These are phyloP conservation scores for Perilla frutescens DNA, from an alignment of 257 asterid species.

Conservation along the genomic window DNA sequence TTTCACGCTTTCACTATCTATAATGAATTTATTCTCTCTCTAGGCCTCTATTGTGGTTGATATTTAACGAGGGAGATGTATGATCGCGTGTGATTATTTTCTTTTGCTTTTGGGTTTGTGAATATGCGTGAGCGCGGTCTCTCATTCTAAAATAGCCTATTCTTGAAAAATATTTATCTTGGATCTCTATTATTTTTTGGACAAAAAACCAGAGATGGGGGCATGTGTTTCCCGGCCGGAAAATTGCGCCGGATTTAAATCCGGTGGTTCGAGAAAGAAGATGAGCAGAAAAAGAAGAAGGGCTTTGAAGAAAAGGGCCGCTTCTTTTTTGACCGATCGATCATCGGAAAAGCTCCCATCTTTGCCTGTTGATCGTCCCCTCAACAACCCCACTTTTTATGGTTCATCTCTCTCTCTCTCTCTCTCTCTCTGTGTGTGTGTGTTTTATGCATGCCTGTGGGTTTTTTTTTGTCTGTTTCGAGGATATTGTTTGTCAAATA, in stretches of 20 bases:
- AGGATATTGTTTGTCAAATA: background rate
- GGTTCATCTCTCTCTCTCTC: constrained; percentile 46
- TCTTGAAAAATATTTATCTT: background rate
- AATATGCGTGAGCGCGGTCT: constrained; percentile 17
- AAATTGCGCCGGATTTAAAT: constrained; percentile 61
- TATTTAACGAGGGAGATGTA: constrained; percentile 28
- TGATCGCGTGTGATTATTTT: constrained; percentile 14
- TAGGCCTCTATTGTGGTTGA: constrained; percentile 41
- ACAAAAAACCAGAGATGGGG: constrained; percentile 62
- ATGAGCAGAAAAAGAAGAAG: constrained; percentile 53
- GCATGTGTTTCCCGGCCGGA: constrained; percentile 80
- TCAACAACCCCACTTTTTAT: constrained; percentile 55
- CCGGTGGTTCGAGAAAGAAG: constrained; percentile 54
- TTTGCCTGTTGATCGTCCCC: constrained; percentile 65
- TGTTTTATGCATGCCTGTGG: constrained; percentile 9
- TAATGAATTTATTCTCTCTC: constrained; percentile 36
- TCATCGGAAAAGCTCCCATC: constrained; percentile 59
- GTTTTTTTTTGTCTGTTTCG: constrained; percentile 1
- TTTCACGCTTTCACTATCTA: constrained; percentile 46
- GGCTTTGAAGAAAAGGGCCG: constrained; percentile 49
- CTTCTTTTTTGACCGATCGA: constrained; percentile 59
- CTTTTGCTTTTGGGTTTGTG: constrained; percentile 16
- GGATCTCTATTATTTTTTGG: constrained; percentile 5
- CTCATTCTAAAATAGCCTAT: constrained; percentile 20
- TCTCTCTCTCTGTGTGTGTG: background rate